Percentiles rank a stretch among this genome's conserved stretches.
Evolutionary conservation across 768 basidiomycete genomes (phyloP).

Genomic region (Phaeotremella fagi): DNA sequence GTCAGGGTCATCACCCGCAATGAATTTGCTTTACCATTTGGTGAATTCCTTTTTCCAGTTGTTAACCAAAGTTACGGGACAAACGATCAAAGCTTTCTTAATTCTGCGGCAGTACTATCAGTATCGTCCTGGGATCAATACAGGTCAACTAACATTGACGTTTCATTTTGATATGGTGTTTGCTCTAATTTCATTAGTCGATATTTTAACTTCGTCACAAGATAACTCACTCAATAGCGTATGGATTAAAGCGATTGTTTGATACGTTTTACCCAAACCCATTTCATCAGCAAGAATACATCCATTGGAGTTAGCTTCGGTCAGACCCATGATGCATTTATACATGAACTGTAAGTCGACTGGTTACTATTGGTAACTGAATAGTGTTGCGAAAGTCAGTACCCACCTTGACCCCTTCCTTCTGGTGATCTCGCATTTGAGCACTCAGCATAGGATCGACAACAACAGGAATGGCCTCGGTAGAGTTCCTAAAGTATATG

Average conservation of each 20-base stretch:
- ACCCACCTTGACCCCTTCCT: slow-evolving; percentile 60
- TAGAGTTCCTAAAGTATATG: slow-evolving; percentile 2
- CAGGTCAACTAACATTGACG: slow-evolving; percentile 14
- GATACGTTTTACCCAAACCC: slow-evolving; percentile 90
- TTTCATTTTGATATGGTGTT: slow-evolving; percentile 31
- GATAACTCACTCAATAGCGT: slow-evolving; percentile 74
- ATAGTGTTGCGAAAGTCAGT: background rate
- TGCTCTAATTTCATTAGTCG: slow-evolving; percentile 21
- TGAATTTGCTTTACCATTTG: slow-evolving; percentile 68
- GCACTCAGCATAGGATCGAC: slow-evolving; percentile 77
- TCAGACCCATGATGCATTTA: slow-evolving; percentile 89
- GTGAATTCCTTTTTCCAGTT: slow-evolving; percentile 95
- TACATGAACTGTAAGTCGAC: slow-evolving; percentile 72
- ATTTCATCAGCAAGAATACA: slow-evolving; percentile 97
- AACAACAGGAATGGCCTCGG: slow-evolving; percentile 63
- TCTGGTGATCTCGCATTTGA: slow-evolving; percentile 79
- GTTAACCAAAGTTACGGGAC: slow-evolving; percentile 84
- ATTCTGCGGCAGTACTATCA: slow-evolving; percentile 47
- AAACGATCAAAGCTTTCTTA: slow-evolving; percentile 84
- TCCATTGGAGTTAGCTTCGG: slow-evolving; percentile 80
- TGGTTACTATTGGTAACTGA: background rate
- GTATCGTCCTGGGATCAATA: background rate
- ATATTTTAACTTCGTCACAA: background rate
- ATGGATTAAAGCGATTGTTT: slow-evolving; percentile 91
- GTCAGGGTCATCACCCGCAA: background rate